These are phyloP conservation scores for Aureobasidium sp. DNA, from an alignment of 2,329 filamentous ascomycete species.

Conservation along the genomic window DNA sequence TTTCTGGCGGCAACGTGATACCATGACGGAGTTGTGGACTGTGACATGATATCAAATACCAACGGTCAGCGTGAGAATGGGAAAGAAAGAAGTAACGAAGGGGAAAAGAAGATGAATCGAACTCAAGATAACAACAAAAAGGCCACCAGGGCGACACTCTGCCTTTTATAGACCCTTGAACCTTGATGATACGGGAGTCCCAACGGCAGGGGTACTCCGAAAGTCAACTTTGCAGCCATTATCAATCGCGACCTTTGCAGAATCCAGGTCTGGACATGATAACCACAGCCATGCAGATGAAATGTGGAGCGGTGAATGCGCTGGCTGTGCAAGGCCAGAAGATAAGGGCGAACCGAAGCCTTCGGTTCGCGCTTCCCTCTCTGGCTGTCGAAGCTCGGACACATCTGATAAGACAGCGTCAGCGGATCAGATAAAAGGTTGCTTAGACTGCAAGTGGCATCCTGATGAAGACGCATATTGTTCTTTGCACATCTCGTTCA, in stretches of 20 bases:
- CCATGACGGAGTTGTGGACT: background rate
- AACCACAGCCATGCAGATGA: background rate
- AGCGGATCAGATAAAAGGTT: conserved; percentile 1
- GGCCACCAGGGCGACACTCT: background rate
- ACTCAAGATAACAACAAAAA: background rate
- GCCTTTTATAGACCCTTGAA: background rate
- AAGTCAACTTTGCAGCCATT: background rate
- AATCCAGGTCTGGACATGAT: background rate
- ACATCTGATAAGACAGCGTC: background rate
- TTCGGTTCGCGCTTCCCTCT: background rate
- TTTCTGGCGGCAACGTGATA: background rate
- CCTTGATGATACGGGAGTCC: background rate
- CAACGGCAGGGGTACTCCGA: background rate
- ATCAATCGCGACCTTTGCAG: background rate
- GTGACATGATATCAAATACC: background rate
- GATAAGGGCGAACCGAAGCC: background rate
- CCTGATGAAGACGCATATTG: too few species aligned
- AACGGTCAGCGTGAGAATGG: background rate
- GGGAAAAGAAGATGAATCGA: background rate
- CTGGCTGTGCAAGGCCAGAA: background rate
- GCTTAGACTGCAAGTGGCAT: background rate
- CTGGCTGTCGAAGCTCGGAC: fast-evolving
- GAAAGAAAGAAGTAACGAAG: background rate
- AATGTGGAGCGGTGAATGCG: conserved; percentile 7
- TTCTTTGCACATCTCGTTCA: too few species aligned